Conservation (phyloP, 148 eudicot genomes). For the Amaranthus palmeri region DNA sequence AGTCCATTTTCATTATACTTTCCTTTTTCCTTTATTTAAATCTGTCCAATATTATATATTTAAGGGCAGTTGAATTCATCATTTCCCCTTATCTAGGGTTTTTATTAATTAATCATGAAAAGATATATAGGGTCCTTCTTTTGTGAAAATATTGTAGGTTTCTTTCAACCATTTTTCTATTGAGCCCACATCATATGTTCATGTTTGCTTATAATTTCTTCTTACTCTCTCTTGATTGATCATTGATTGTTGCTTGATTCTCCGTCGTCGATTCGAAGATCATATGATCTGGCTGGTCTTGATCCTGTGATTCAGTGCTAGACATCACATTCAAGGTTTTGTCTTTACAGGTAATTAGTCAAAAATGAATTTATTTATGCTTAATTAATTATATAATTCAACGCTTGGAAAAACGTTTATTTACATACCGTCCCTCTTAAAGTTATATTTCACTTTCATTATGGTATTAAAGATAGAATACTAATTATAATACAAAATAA, state of each 20-base stretch:
- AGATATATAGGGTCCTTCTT: constrained; percentile 19
- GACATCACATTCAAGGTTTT: constrained; percentile 3
- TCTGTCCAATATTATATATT: not conserved
- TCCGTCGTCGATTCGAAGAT: not conserved
- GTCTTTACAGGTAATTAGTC: not conserved
- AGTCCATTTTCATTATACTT: not conserved
- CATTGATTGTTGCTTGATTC: not conserved
- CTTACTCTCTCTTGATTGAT: not conserved
- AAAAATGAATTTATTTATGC: not conserved
- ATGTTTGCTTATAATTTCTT: not conserved
- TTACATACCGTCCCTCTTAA: too few species aligned
- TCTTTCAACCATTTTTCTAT: not conserved
- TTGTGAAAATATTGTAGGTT: constrained; percentile 10
- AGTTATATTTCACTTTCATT: too few species aligned
- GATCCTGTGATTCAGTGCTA: not conserved
- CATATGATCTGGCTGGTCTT: not conserved
- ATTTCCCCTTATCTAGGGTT: constrained; percentile 19
- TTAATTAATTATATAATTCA: not conserved
- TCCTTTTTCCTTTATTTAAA: not conserved
- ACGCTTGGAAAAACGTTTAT: not conserved
- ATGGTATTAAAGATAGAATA: too few species aligned
- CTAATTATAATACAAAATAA: too few species aligned
- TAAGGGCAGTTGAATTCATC: constrained; percentile 22
- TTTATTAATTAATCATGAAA: constrained; percentile 15
- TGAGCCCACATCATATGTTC: constrained; percentile 25